Base-by-base conservation (phyloP, 106 monocot species). In the Apostasia ramifera region DNA sequence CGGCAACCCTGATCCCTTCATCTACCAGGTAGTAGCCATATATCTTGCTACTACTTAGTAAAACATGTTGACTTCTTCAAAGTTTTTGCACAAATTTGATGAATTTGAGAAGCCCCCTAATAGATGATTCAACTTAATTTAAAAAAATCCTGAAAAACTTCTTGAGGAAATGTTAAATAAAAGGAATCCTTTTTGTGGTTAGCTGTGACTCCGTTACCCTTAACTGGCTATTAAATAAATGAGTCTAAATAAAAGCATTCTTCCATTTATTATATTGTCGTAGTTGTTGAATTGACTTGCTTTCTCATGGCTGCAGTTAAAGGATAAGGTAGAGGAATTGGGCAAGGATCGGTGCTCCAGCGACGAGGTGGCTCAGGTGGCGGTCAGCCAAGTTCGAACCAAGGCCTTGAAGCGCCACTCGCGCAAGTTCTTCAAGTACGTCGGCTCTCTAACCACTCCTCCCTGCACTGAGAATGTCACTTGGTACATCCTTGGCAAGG, bases 401-500 rank as follows among this genome's bases (percentile, higher is more conserved):
- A 86, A 83, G 53, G 9, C 77, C 12, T 15, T 94, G 55, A 70
- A 66, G 48, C 81, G 82, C 46, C 44, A 59, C 56, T 78, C 64
- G 4, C 60, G 45, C 69, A 84, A 78, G 78, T 89, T 84, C 66
- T 94, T 68, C 76, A 70, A 82, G 69, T 94, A 94, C 57, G 64
- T 77, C 2, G 93, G 93, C 11, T 89, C 89, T 0, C 78, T 88
- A 61, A 85, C 94, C 40, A 65, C 83, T 0, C 94, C 94, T 1
- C 94, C 94, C 0, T 95, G 94, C 71, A 80, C 81, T 0, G 94
- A 91, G 73, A 84, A 76, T 8, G 88, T 95, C 69, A 62, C 73
- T 40, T 91, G 94, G 94, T 80, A 6, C 38, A 73, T 95, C 55
- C 70, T 91, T 47, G 83, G 83, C 68, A 87, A 88, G 94, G 91